These are phyloP conservation scores for Prunus persica DNA, from an alignment of 306 rosid genomes.

Conservation along the genomic window Prunus_persica_NCBIv2 NC_034014.1:8731501-8732000, in stretches of 20 bases:
- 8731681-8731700: not conserved
- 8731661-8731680: not conserved
- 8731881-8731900: slow-evolving; percentile 68
- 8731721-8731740: not conserved
- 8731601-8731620: not conserved
- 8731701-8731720: not conserved
- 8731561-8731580: too few species aligned
- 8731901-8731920: slow-evolving; percentile 55
- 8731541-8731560: too few species aligned
- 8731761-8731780: not conserved
- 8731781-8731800: slow-evolving; percentile 4
- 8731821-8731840: slow-evolving; percentile 9
- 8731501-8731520: too few species aligned
- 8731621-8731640: not conserved
- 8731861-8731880: slow-evolving; percentile 64
- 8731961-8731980: not conserved
- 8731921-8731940: slow-evolving; percentile 19
- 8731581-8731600: too few species aligned
- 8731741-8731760: not conserved
- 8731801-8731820: slow-evolving; percentile 12
- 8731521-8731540: too few species aligned
- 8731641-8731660: not conserved
- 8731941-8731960: not conserved
- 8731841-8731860: not conserved
- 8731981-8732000: too few species aligned